Conservation (phyloP, 192 early-diverging fungal species). For the Umbelopsis vinacea region DNA sequence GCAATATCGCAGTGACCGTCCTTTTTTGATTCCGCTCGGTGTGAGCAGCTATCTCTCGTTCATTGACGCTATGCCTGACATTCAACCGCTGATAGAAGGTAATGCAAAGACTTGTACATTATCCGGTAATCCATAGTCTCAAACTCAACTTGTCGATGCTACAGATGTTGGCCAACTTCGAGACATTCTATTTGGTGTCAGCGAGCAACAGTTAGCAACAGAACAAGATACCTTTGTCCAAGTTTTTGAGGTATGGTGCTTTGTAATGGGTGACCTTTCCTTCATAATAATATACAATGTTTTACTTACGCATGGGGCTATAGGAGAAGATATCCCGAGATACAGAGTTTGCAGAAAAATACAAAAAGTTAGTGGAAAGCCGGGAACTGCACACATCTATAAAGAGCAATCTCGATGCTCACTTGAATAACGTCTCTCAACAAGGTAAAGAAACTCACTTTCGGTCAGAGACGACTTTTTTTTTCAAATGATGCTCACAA, state of each 20-base stretch:
- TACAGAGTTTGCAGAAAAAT: background rate
- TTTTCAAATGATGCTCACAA: background rate
- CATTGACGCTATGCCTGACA: background rate
- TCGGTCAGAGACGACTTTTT: too few relatives aligned
- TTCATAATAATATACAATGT: background rate
- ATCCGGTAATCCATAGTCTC: background rate
- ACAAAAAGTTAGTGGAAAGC: background rate
- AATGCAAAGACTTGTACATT: background rate
- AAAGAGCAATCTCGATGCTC: background rate
- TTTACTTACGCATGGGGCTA: background rate
- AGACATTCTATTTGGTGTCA: background rate
- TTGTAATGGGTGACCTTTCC: background rate
- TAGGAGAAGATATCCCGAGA: background rate
- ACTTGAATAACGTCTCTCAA: background rate
- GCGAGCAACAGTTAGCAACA: background rate
- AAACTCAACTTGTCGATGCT: too few relatives aligned
- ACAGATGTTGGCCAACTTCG: background rate
- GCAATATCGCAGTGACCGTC: background rate
- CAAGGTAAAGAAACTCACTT: background rate
- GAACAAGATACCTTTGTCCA: conserved; percentile 1
- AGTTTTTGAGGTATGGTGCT: background rate
- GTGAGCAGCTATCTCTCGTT: background rate
- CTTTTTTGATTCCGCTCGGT: background rate
- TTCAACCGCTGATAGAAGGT: conserved; percentile 8
- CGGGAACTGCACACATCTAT: background rate